Conservation (phyloP, 257 asterid genomes). For the Nicotiana sylvestris region DNA sequence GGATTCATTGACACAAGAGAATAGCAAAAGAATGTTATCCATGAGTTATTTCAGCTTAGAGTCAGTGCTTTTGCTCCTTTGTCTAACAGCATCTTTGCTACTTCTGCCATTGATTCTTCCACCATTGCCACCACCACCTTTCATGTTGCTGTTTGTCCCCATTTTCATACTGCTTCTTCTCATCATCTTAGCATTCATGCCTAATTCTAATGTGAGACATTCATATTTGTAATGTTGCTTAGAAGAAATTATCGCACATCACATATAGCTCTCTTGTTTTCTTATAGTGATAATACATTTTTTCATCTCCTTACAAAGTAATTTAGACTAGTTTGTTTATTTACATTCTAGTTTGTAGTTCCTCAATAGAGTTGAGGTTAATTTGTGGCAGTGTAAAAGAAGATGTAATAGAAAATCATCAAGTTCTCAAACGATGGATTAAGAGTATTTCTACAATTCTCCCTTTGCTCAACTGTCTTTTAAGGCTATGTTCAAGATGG, state of each 20-base stretch:
- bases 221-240: slow-evolving; percentile 12
- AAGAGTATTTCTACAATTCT: not conserved
- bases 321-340: not conserved
- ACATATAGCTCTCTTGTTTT: not conserved
- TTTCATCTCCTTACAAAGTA: not conserved
- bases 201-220: slow-evolving; percentile 22
- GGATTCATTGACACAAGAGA: slow-evolving; percentile 19
- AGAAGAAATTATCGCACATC: not conserved
- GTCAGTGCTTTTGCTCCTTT: slow-evolving; percentile 40
- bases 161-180: slow-evolving; percentile 50
- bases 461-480: not conserved
- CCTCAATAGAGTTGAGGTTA: not conserved
- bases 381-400: not conserved
- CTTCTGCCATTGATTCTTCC: slow-evolving; percentile 68
- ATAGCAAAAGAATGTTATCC: slow-evolving; percentile 25
- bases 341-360: not conserved
- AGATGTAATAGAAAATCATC: not conserved
- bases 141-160: slow-evolving; percentile 61
- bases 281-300: not conserved
- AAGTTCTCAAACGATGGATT: no score
- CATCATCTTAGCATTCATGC: slow-evolving; percentile 72
- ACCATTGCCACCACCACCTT: slow-evolving; percentile 85
- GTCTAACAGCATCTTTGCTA: slow-evolving; percentile 60
- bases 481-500: not conserved
- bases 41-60: slow-evolving; percentile 45